Conservation (phyloP, 257 asterid genomes). For the Solanum sejunctum region DNA sequence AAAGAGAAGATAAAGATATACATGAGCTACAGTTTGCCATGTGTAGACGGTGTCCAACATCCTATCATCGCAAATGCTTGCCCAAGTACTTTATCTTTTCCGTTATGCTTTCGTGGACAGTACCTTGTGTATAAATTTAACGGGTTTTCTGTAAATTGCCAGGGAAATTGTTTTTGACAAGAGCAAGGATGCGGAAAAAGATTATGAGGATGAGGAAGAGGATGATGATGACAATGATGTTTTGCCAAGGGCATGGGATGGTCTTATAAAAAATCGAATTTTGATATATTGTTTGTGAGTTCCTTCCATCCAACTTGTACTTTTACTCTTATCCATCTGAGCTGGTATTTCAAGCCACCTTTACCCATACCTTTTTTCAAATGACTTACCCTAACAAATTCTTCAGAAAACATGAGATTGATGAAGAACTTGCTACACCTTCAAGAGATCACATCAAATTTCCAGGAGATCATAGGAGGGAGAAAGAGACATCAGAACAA, state of each 20-base stretch:
- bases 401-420: constrained; percentile 58
- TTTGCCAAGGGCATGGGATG: constrained; percentile 79
- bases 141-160: constrained; percentile 8
- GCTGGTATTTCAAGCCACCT: not conserved
- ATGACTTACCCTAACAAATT: not conserved
- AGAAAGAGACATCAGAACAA: constrained; percentile 6
- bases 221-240: constrained; percentile 14
- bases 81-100: constrained; percentile 48
- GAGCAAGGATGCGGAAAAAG: not conserved
- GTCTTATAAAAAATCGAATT: constrained; percentile 54
- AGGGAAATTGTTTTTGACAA: constrained; percentile 41
- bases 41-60: constrained; percentile 94
- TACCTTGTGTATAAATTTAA: not conserved
- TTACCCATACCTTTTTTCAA: not conserved
- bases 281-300: constrained; percentile 87
- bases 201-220: not conserved
- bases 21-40: constrained; percentile 63
- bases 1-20: constrained; percentile 47
- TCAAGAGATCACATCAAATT: constrained; percentile 58
- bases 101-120: not conserved
- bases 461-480: constrained; percentile 35
- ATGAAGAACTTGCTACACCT: constrained; percentile 41
- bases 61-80: constrained; percentile 82
- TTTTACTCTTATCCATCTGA: not conserved
- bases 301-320: not conserved